A percentile compares a stretch with the other conserved stretches of the same genome.
Evolutionary conservation across 768 basidiomycete genomes (phyloP).

Genomic region (Pleurotus citrinopileatus): DNA sequence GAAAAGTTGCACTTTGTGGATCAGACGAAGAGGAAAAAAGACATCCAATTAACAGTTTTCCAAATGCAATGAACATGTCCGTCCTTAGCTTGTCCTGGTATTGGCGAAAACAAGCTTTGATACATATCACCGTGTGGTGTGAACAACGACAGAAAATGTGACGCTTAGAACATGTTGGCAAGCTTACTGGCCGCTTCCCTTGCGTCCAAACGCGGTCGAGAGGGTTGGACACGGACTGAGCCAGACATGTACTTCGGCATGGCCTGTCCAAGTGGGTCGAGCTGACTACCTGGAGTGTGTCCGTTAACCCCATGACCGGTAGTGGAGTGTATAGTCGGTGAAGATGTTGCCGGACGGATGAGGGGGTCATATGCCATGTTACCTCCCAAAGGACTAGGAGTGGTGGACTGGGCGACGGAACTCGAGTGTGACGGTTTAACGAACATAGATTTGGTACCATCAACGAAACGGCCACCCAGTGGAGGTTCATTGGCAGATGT

Average conservation of each 20-base stretch:
- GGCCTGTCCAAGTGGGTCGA: slow-evolving; percentile 66
- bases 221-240: slow-evolving; percentile 72
- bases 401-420: slow-evolving; percentile 20
- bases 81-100: background rate
- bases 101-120: background rate
- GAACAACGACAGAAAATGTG: background rate
- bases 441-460: slow-evolving; percentile 83
- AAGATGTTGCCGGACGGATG: slow-evolving; percentile 13
- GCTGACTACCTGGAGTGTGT: slow-evolving; percentile 27
- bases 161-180: slow-evolving; percentile 76
- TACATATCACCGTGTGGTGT: background rate
- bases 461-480: slow-evolving; percentile 62
- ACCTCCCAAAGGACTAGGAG: slow-evolving; percentile 24
- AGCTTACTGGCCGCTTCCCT: slow-evolving; percentile 86
- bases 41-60: background rate
- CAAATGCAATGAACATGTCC: background rate
- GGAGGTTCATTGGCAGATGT: slow-evolving; percentile 42
- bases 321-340: slow-evolving; percentile 15
- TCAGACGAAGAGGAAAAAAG: slow-evolving; percentile 14
- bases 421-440: slow-evolving; percentile 40
- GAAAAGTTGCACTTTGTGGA: slow-evolving; percentile 44
- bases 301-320: slow-evolving; percentile 15
- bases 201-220: slow-evolving; percentile 75
- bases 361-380: slow-evolving; percentile 12
- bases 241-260: slow-evolving; percentile 64